phyloP scores from a whole-genome alignment of 2,329 filamentous ascomycete species.

The Myriosclerotinia duriaeana region DNA sequence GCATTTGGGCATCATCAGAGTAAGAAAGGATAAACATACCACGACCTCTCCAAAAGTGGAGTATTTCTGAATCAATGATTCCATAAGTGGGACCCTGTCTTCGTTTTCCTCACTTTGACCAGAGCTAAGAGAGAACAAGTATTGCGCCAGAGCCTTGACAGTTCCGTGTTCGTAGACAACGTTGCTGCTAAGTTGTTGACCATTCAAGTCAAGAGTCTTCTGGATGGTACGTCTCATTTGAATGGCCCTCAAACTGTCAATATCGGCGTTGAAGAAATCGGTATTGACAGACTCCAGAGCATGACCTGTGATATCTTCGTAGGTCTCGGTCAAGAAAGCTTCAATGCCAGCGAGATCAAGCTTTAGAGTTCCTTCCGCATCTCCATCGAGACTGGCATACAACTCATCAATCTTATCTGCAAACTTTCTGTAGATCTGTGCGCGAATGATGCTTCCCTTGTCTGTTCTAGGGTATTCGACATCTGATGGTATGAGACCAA shows the following conservation, averaged over 20 bases:
- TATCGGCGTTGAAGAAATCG: constrained; percentile 59
- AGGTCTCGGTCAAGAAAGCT: constrained; percentile 33
- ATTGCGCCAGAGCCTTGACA: constrained; percentile 47
- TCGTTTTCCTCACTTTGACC: constrained; percentile 41
- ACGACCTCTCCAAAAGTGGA: constrained; percentile 40
- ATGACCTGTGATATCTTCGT: constrained; percentile 26
- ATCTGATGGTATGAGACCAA: constrained; percentile 49
- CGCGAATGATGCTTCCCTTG: constrained; percentile 55
- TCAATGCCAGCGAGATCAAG: constrained; percentile 40
- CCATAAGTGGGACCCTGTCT: constrained; percentile 45
- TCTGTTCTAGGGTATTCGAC: constrained; percentile 50
- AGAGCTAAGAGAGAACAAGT: constrained; percentile 45
- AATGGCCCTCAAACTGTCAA: constrained; percentile 60
- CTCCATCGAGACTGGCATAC: constrained; percentile 41
- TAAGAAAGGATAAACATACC: constrained; percentile 10
- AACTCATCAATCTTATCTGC: constrained; percentile 46
- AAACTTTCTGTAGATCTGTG: constrained; percentile 50
- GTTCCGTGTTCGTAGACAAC: constrained; percentile 59
- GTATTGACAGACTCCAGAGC: constrained; percentile 42
- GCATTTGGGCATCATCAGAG: constrained; percentile 20
- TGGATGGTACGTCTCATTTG: constrained; percentile 54
- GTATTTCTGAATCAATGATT: constrained; percentile 48
- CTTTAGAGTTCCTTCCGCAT: constrained; percentile 27
- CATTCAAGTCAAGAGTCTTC: constrained; percentile 50
- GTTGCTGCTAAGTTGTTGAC: constrained; percentile 52